Percentiles rank a stretch among this genome's conserved stretches.
These are phyloP conservation scores for Helianthus tuberosus DNA, from an alignment of 129 eudicot species.

Conservation along the genomic window DNA sequence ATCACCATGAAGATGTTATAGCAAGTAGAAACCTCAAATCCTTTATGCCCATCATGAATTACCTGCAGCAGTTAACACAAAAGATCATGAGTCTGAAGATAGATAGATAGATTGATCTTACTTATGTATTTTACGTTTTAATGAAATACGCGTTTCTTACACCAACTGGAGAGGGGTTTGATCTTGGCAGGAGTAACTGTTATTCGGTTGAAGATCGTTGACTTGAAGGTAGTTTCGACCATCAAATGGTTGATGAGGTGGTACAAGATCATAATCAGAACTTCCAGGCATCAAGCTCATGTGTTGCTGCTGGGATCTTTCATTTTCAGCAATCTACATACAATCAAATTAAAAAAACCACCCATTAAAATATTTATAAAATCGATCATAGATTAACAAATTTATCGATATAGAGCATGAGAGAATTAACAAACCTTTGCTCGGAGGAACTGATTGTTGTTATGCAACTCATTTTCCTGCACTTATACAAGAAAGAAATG, in stretches of 20 bases:
- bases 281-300: constrained; percentile 94
- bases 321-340: constrained; percentile 73
- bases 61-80: constrained; percentile 3
- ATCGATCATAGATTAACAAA: not conserved
- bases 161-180: constrained; percentile 82
- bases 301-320: constrained; percentile 83
- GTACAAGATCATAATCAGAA: constrained; percentile 60
- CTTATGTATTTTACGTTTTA: too few species aligned
- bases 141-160: constrained; percentile 40
- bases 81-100: not conserved
- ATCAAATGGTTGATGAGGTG: constrained; percentile 66
- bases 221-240: constrained; percentile 83
- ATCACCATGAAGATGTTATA: constrained; percentile 16
- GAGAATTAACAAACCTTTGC: constrained; percentile 57
- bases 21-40: constrained; percentile 15
- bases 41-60: constrained; percentile 5
- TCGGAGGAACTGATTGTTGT: constrained; percentile 79
- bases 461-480: constrained; percentile 92
- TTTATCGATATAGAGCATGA: not conserved
- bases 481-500: not conserved
- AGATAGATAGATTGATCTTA: not conserved
- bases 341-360: not conserved
- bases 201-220: constrained; percentile 59
- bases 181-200: constrained; percentile 70
- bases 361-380: not conserved